These are phyloP conservation scores for Ceratocystis destructans DNA, from an alignment of 2,329 filamentous ascomycete species.

Conservation along the genomic window DNA sequence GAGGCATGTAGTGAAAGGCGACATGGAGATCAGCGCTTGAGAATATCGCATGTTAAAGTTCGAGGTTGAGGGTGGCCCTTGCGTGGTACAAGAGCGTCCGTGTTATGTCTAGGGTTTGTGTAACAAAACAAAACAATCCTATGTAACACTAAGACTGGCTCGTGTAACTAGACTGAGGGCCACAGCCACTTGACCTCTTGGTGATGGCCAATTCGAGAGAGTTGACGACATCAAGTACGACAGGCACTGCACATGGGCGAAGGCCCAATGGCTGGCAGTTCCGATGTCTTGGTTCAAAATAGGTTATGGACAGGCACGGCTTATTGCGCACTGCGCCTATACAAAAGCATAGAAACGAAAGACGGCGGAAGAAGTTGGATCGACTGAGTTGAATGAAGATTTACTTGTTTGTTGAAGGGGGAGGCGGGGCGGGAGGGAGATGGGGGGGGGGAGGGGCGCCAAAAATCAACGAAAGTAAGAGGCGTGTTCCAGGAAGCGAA, in stretches of 20 bases:
- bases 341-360: neutral
- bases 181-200: neutral
- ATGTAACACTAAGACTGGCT: neutral
- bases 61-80: neutral
- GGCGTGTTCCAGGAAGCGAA: neutral
- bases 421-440: too few species aligned
- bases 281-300: neutral
- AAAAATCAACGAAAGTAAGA: neutral
- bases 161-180: neutral
- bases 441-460: neutral
- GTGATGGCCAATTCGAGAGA: neutral
- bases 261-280: neutral
- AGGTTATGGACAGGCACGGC: slow-evolving; percentile 14
- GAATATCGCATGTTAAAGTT: neutral
- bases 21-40: neutral
- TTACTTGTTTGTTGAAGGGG: slow-evolving; percentile 1
- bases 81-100: neutral
- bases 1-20: too few species aligned
- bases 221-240: neutral
- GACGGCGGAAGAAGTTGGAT: neutral
- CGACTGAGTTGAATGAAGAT: slow-evolving; percentile 15
- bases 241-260: neutral
- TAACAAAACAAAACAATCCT: too few species aligned
- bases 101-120: neutral
- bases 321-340: slow-evolving; percentile 16